Evolutionary conservation across 2,329 filamentous ascomycete species (phyloP), one percentile per base, ranked within the genome.

Genomic region (Grosmannia penicillata): DNA sequence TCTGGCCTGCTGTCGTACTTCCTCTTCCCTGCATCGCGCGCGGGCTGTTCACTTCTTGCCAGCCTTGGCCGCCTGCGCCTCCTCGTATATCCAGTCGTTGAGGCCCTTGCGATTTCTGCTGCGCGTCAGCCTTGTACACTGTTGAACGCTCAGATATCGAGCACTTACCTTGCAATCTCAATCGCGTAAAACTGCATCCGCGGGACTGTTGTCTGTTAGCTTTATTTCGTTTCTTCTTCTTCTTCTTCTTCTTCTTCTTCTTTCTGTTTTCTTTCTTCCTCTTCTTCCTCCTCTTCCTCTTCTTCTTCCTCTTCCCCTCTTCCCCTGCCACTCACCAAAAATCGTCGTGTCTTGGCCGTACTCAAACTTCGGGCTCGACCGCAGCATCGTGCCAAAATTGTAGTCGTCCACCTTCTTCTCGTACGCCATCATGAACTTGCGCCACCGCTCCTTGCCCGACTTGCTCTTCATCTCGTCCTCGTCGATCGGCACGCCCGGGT

Each of bases 381-480:
- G 76, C 51, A 98, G 58, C 72, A 98, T 87, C 25, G 91, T 95
- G 40, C 91, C 91, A 59, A 95, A 98, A 67, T 95, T 98, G 69
- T 78, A 98, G 61, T 98, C 93, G 46, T 91, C 81, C n/a, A 98
- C 68, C 61, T 74, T 89, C 61, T 93, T 87, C 64, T 96, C 86
- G 58, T 95, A 98, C 45, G 70, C 66, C 70, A 82, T 87, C 72
- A 95, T 82, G 64, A 95, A 98, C 47, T 81, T 82, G 52, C 91
- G 77, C 91, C 91, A 98, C 56, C 73, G 72, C 62, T 93, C 85
- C 68, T 98, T 98, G 56, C 89, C 89, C 13, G 66, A 62, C 65
- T 93, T 93, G 72, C 84, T 95, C 78, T 98, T 98, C 89, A 98
- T 95, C 51, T 82, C 70, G 49, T 94, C 80, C 64, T 98, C 91